Percentiles rank a stretch among this genome's conserved stretches.
phyloP scores from a whole-genome alignment of 768 basidiomycete species.

The Lactarius sanguifluus region DNA sequence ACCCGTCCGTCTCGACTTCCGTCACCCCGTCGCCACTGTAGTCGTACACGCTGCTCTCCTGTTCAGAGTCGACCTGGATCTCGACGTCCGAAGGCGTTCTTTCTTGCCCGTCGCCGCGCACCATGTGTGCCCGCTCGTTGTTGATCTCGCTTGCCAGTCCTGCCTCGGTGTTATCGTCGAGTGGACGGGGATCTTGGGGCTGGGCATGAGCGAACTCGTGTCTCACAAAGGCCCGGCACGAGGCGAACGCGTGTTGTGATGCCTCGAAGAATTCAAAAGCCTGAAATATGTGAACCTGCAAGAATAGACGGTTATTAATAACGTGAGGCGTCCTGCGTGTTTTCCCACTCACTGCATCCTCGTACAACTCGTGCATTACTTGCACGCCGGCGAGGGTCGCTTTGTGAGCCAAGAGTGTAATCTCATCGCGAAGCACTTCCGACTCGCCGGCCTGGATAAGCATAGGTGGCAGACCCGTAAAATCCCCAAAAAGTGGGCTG shows the following conservation, averaged over 20 bases:
- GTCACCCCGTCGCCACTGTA: conserved; percentile 6
- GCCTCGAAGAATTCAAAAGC: conserved; percentile 76
- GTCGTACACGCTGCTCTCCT: conserved; percentile 3
- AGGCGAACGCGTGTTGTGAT: conserved; percentile 63
- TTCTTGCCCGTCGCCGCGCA: conserved; percentile 72
- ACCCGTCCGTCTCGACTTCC: conserved; percentile 25
- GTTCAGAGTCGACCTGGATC: conserved; percentile 16
- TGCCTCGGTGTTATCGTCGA: conserved; percentile 56
- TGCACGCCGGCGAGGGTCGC: conserved; percentile 83
- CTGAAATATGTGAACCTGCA: conserved; percentile 90
- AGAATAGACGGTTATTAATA: conserved; percentile 1
- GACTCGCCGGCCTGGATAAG: conserved; percentile 92
- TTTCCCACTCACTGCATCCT: conserved; percentile 71
- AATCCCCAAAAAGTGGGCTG: conserved; percentile 90
- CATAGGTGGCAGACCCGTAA: conserved; percentile 82
- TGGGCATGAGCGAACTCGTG: conserved; percentile 56
- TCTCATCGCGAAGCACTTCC: conserved; percentile 94
- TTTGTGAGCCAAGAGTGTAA: conserved; percentile 89
- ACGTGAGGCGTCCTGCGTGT: neutral
- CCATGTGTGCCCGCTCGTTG: conserved; percentile 62
- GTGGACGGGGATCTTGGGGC: conserved; percentile 48
- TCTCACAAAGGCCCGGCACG: conserved; percentile 69
- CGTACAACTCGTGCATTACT: conserved; percentile 84
- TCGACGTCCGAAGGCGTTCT: conserved; percentile 34
- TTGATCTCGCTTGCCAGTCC: conserved; percentile 69